Percentiles rank a stretch among this genome's conserved stretches.
phyloP scores from a whole-genome alignment of 2,329 filamentous ascomycete species.

The Botrytis galanthina region DNA sequence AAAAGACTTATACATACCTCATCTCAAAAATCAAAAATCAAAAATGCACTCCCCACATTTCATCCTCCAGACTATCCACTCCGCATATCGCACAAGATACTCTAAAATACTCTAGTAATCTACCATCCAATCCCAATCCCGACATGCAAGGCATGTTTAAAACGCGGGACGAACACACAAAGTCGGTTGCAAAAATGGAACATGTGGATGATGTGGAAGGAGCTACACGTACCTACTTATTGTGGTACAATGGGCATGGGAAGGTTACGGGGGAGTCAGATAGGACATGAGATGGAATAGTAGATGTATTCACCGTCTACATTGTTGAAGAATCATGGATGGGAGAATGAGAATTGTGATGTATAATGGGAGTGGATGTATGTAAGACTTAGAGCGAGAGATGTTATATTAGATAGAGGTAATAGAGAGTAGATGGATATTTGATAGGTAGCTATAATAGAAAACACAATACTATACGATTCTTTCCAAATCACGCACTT shows the following conservation, averaged over 20 bases:
- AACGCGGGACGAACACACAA: not conserved
- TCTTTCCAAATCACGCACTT: not conserved
- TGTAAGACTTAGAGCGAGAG: not conserved
- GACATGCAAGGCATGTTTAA: not conserved
- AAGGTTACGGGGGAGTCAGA: too few relatives aligned
- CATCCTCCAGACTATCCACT: not conserved
- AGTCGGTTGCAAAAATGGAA: not conserved
- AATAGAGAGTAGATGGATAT: not conserved
- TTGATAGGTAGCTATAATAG: not conserved
- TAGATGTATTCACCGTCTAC: not conserved
- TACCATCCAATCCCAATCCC: not conserved
- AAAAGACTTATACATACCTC: not conserved
- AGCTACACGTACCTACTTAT: not conserved
- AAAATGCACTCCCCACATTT: not conserved
- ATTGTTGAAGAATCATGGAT: not conserved
- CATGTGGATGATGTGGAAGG: not conserved
- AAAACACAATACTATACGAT: not conserved
- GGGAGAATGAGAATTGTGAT: not conserved
- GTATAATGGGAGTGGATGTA: not conserved
- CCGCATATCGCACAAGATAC: not conserved
- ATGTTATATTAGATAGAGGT: not conserved
- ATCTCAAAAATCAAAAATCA: not conserved
- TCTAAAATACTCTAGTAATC: not conserved
- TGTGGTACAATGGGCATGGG: too few relatives aligned
- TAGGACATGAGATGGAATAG: not conserved